These are phyloP conservation scores for Holtermanniella nyarrowii DNA, from an alignment of 768 basidiomycete species.

Conservation along the genomic window DNA sequence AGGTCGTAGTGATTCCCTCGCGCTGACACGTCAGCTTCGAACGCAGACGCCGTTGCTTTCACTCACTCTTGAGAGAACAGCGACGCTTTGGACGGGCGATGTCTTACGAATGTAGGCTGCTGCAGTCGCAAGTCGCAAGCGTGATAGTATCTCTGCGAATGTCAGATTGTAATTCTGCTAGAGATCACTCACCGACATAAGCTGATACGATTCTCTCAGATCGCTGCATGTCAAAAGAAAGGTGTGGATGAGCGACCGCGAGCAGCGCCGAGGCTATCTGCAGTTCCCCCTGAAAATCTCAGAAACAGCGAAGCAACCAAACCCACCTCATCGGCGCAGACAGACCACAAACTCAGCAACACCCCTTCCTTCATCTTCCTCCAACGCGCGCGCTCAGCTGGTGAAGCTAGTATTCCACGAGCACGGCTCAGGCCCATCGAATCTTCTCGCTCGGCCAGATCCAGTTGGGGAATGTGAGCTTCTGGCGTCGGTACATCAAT, in stretches of 20 bases:
- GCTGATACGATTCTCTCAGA: conserved; percentile 20
- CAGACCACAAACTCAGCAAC: conserved; percentile 21
- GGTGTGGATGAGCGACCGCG: conserved; percentile 13
- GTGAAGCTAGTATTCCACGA: neutral
- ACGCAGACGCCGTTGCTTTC: neutral
- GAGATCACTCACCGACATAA: conserved; percentile 28
- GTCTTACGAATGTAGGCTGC: conserved; percentile 23
- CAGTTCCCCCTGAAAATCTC: conserved; percentile 21
- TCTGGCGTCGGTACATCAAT: neutral
- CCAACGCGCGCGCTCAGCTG: conserved; percentile 11
- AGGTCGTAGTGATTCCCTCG: conserved; percentile 26
- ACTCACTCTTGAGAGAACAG: conserved; percentile 4
- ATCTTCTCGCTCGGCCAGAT: neutral
- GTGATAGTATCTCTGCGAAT: conserved; percentile 23
- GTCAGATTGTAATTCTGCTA: neutral
- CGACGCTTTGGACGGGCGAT: conserved; percentile 13
- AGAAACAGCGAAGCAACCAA: neutral
- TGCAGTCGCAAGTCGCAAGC: conserved; percentile 12
- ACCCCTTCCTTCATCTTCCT: conserved; percentile 12
- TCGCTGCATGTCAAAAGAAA: conserved; percentile 16
- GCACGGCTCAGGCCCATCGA: neutral
- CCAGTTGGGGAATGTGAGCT: neutral
- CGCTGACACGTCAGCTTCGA: conserved; percentile 3
- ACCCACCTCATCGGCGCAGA: conserved; percentile 30
- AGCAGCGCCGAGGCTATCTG: conserved; percentile 20